Evolutionary conservation across 2,329 filamentous ascomycete genomes (phyloP), one percentile per base, ranked within the genome.

Genomic region (Colletotrichum costaricense): DNA sequence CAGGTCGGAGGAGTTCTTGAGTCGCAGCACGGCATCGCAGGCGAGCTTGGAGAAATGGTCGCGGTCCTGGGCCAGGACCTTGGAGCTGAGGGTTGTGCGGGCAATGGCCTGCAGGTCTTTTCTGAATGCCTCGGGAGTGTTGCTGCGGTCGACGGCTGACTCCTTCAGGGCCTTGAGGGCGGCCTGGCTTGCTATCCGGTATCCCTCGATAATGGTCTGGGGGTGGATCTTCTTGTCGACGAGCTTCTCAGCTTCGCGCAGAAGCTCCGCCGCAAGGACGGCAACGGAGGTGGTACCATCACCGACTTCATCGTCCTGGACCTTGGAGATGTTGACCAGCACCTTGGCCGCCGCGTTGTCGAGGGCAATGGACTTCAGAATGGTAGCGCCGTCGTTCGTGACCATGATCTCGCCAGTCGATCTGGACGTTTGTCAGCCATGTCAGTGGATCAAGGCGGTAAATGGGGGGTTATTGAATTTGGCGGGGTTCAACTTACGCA

Each of bases 271-370:
- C 52, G 97, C 95, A 75, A 99, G 88, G 19, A 99, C 97, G 56
- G 97, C 93, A 69, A 99, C 97, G n/a, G 95, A 98, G 26, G 97
- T 99, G 58, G 97, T 99, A 72, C 97, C 97, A 82, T 99, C 97
- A 81, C 97, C 97, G 28, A 99, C 96, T 84, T 99, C 97, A 82
- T 99, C 97, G 80, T 99, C 97, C 83, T 99, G 97, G 6, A 99
- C 97, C 86, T 99, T 99, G 76, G 96, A 98, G 79, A 99, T 98
- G 84, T 99, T 99, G 82, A 99, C 97, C 56, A 99, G 89, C 5
- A 99, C 97, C 87, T 99, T 99, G 67, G 97, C 97, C 26, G 97
- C 97, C 56, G 97, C 97, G 82, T 99, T 99, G 84, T 99, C 97
- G 81, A 99, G 93, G 56, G 97, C 97, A 84, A 99, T 99, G 67